Base-by-base conservation (phyloP, 106 monocot genomes). In the Platanthera zijinensis region DNA sequence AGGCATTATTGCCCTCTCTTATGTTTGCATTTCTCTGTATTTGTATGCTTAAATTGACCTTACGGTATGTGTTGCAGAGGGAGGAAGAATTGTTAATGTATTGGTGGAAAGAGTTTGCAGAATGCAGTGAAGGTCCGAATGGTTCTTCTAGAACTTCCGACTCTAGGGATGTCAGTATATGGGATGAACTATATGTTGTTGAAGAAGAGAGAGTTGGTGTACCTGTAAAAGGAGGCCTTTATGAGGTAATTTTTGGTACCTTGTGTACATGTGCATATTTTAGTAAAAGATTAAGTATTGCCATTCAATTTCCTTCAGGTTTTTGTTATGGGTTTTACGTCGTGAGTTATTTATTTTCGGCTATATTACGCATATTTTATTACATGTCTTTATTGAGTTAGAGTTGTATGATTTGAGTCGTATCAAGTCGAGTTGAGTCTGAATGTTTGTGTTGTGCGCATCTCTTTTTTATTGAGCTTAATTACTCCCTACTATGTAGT, bases 181-280 rank as follows among this genome's bases (percentile, higher is more conserved):
- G 70, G 70, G 71, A 79, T 49, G 80, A 84, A 57, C 72, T 89
- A 19, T 90, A 88, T 80, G 32, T 51, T 13, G 68, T 88, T 50
- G 99, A 92, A 78, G 99, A 99, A 84, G 99, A 99, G 75, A 86
- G 99, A 81, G 92, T 92, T 78, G 99, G 99, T 75, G 99, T 99
- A 45, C 99, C 99, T 62, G 99, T 99, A 5, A 99, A 99, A 77
- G 99, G 99, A 74, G 94, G 99, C 17, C 89, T 99, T 73, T 99
- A 99, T 83, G 99, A 99, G 99, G 99, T 99, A 80, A 47, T 80
- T 28, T 15, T 18, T 64, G 59, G 7, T 56, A 10, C 11, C 22
- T 72, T 19, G 49, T 5, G 6, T 71, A 4, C n/a, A 49, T 13
- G 45, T 22, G 25, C 10, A 69, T 50, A 15, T 48, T 48, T 48